phyloP scores from a whole-genome alignment of 495 filamentous ascomycete species.

The Neurospora tetrasperma region DNA sequence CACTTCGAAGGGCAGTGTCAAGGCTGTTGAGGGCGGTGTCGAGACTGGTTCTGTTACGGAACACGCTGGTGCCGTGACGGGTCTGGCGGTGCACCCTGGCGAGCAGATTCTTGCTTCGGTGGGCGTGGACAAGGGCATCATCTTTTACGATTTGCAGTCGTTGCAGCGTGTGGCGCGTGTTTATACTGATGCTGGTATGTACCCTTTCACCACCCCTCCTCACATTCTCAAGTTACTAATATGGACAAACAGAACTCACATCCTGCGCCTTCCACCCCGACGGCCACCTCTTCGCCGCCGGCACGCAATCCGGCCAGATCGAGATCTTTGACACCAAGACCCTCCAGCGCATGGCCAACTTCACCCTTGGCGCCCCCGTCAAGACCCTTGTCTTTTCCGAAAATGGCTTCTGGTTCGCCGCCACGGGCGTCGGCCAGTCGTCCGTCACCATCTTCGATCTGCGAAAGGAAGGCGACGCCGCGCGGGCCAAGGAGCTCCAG shows the following conservation, averaged over 20 bases:
- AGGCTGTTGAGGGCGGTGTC: constrained; percentile 60
- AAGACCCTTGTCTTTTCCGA: constrained; percentile 80
- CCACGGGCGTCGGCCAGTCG: constrained; percentile 58
- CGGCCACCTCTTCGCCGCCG: constrained; percentile 83
- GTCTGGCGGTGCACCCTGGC: constrained; percentile 72
- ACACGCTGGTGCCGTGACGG: constrained; percentile 73
- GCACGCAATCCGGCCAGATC: constrained; percentile 64
- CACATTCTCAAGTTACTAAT: background rate
- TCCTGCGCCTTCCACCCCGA: constrained; percentile 87
- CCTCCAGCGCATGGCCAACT: constrained; percentile 57
- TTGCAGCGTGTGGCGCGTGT: constrained; percentile 60
- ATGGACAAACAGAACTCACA: constrained; percentile 48
- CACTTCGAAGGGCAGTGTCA: constrained; percentile 65
- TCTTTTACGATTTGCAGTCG: constrained; percentile 72
- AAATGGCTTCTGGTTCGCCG: constrained; percentile 93
- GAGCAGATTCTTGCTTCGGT: constrained; percentile 78
- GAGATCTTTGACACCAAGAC: constrained; percentile 77
- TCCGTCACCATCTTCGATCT: constrained; percentile 83
- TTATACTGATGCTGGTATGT: constrained; percentile 73
- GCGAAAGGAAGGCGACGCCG: constrained; percentile 68
- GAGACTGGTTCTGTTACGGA: constrained; percentile 56
- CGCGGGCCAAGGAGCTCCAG: constrained; percentile 68
- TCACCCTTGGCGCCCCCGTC: constrained; percentile 55
- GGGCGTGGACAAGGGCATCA: constrained; percentile 85
- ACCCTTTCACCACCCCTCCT: background rate